Conservation (phyloP, 2,329 filamentous ascomycete species). For the Calonectria pauciramosa region DNA sequence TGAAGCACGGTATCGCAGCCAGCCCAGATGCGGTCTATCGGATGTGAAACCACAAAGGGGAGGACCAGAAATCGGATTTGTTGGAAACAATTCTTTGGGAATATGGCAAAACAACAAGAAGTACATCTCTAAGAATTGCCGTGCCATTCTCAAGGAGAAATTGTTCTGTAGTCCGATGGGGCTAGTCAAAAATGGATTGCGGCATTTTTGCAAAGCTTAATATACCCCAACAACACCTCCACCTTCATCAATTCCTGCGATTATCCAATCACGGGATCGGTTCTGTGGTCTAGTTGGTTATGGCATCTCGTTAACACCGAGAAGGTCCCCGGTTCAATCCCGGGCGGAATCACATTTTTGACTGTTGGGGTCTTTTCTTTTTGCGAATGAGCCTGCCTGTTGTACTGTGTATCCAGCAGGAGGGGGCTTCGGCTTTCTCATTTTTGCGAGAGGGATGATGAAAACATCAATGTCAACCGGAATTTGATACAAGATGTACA, state of each 20-base stretch:
- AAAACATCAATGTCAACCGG: neutral
- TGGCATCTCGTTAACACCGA: slow-evolving; percentile 43
- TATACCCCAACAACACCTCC: neutral
- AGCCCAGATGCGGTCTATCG: neutral
- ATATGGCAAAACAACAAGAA: neutral
- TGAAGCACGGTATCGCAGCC: neutral
- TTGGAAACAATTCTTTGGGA: neutral
- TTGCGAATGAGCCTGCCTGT: neutral
- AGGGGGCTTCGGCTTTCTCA: neutral
- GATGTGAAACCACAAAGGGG: neutral
- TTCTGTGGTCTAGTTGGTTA: slow-evolving; percentile 45
- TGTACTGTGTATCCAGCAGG: too few relatives aligned
- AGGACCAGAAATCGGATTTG: neutral
- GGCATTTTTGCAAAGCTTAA: neutral
- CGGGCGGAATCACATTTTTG: slow-evolving; percentile 41
- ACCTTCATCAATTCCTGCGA: neutral
- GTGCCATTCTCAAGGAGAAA: neutral
- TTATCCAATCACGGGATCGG: slow-evolving; percentile 10
- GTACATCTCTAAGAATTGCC: neutral
- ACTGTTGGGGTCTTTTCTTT: neutral
- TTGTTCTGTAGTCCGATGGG: neutral
- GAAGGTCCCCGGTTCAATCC: slow-evolving; percentile 44
- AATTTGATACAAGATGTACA: neutral
- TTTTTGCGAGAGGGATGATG: neutral
- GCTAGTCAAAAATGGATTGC: neutral